A percentile compares a stretch with the other conserved stretches of the same genome.
These are phyloP conservation scores for Phytophthora capsici DNA, from an alignment of 352 stramenopile species.

Conservation along the genomic window DNA sequence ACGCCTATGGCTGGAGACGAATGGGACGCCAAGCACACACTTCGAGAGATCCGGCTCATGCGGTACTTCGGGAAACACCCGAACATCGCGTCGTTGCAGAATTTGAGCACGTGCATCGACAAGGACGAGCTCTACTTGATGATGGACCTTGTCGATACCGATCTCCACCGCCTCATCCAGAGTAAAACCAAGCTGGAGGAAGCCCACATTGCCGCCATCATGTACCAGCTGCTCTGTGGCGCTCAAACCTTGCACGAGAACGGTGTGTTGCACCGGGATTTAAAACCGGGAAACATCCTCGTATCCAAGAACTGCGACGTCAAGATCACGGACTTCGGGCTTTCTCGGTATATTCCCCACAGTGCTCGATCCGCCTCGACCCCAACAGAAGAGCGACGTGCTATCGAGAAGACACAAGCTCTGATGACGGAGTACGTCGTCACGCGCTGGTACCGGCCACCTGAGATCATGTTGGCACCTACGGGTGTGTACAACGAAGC, in stretches of 20 bases:
- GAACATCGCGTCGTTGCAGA: constrained; percentile 87
- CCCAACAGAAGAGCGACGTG: constrained; percentile 24
- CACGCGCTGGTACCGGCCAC: constrained; percentile 83
- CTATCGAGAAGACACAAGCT: constrained; percentile 58
- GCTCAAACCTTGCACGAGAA: constrained; percentile 93
- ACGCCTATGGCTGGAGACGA: constrained; percentile 91
- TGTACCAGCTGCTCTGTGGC: constrained; percentile 93
- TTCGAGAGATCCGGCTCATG: constrained; percentile 92
- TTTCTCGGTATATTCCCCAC: constrained; percentile 76
- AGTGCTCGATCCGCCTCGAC: constrained; percentile 23
- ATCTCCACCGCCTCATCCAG: constrained; percentile 91
- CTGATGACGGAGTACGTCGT: constrained; percentile 90
- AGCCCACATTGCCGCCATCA: constrained; percentile 90
- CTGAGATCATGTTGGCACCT: constrained; percentile 87
- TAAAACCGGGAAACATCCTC: constrained; percentile 88
- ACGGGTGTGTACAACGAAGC: constrained; percentile 80
- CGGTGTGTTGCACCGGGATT: constrained; percentile 83
- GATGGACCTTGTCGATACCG: constrained; percentile 95
- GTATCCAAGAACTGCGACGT: constrained; percentile 87
- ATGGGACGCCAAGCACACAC: constrained; percentile 91
- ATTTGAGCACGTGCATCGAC: constrained; percentile 82
- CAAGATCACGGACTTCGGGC: constrained; percentile 87
- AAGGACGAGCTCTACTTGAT: constrained; percentile 96
- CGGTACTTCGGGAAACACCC: constrained; percentile 90
- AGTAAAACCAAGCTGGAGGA: constrained; percentile 89